Conservation (phyloP, 2,329 filamentous ascomycete species). For the Chaetomium sp. region DNA sequence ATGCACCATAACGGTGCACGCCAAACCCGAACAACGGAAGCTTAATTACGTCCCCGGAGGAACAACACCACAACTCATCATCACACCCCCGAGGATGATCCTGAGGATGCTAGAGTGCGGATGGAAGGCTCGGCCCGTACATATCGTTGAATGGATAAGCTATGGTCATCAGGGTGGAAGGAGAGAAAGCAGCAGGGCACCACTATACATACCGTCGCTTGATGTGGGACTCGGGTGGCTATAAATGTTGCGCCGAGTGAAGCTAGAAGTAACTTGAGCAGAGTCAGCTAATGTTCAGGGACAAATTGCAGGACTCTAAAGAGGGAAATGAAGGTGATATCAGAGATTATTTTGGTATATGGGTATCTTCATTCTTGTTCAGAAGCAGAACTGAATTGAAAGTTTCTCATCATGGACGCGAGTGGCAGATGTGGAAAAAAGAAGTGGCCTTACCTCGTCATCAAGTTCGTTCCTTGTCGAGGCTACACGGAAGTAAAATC, state of each 20-base stretch:
- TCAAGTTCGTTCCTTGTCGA: not conserved
- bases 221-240: not conserved
- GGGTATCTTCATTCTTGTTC: conserved; percentile 66
- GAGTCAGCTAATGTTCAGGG: conserved; percentile 22
- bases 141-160: conserved; percentile 78
- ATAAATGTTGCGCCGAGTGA: not conserved
- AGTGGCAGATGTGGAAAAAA: not conserved
- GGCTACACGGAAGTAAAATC: not conserved
- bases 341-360: conserved; percentile 66
- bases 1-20: conserved; percentile 59
- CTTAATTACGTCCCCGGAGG: conserved; percentile 55
- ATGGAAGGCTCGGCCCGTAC: conserved; percentile 70
- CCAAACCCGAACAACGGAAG: conserved; percentile 56
- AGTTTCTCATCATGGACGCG: conserved; percentile 65
- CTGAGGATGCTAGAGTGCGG: conserved; percentile 62
- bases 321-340: conserved; percentile 37
- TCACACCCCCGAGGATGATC: conserved; percentile 47
- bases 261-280: conserved; percentile 7
- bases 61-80: conserved; percentile 77
- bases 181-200: conserved; percentile 16
- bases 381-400: conserved; percentile 73
- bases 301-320: conserved; percentile 9
- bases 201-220: conserved; percentile 19
- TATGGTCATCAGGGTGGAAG: conserved; percentile 58
- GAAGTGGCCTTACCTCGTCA: conserved; percentile 27